Evolutionary conservation across 352 stramenopile species (phyloP).

Genomic region (Phytophthora citrophthora): DNA sequence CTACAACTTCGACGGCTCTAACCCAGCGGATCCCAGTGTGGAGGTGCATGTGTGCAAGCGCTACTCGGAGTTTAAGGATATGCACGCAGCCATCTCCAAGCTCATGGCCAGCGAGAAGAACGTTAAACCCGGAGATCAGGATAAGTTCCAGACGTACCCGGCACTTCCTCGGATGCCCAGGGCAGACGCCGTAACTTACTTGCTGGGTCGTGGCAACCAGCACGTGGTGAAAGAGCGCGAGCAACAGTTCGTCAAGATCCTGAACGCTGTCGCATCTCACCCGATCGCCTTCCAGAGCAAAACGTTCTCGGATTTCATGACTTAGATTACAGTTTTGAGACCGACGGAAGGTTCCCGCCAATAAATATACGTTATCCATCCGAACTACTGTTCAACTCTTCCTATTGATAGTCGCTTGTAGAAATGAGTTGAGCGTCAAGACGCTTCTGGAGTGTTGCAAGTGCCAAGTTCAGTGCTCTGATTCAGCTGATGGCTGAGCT

Average conservation of each 20-base stretch:
- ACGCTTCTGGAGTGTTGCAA: not conserved
- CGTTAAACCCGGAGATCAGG: conserved; percentile 42
- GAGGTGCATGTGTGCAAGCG: conserved; percentile 66
- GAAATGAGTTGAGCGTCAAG: not conserved
- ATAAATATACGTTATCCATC: conserved; percentile 5
- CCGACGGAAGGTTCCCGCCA: conserved; percentile 9
- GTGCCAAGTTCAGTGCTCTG: not conserved
- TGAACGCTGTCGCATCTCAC: conserved; percentile 68
- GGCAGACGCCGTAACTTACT: conserved; percentile 44
- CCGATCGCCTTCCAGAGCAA: conserved; percentile 56
- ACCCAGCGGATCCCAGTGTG: conserved; percentile 47
- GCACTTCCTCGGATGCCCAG: conserved; percentile 62
- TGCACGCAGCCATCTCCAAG: conserved; percentile 56
- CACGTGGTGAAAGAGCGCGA: conserved; percentile 67
- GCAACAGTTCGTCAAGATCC: conserved; percentile 61
- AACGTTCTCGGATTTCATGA: conserved; percentile 53
- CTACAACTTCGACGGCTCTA: conserved; percentile 65
- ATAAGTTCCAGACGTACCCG: conserved; percentile 70
- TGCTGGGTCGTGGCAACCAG: conserved; percentile 54
- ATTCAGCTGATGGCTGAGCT: not conserved
- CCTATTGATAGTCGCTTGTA: too few species aligned
- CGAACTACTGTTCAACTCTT: not conserved
- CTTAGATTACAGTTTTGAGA: conserved; percentile 28
- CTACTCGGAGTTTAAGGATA: conserved; percentile 80
- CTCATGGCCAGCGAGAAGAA: conserved; percentile 68